phyloP scores from a whole-genome alignment of 768 basidiomycete species.

The Xerocomellus amylosporus region DNA sequence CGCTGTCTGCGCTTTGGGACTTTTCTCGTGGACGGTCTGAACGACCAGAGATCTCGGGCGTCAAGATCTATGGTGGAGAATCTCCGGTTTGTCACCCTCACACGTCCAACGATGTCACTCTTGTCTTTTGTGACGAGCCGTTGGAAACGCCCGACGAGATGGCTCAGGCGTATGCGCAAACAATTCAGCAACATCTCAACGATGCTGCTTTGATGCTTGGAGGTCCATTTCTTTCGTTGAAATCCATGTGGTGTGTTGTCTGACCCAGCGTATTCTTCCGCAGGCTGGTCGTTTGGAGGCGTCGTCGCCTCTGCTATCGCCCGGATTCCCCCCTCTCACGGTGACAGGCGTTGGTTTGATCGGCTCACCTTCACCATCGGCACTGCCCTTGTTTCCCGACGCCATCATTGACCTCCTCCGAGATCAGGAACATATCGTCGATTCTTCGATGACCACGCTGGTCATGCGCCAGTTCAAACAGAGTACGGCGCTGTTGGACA shows the following conservation, averaged over 20 bases:
- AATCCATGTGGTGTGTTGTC: not conserved
- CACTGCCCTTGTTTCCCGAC: conserved; percentile 51
- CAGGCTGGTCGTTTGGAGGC: conserved; percentile 81
- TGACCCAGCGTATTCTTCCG: not conserved
- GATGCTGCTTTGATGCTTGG: conserved; percentile 50
- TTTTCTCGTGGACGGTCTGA: conserved; percentile 9
- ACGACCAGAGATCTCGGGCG: not conserved
- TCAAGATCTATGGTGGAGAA: not conserved
- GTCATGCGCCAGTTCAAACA: conserved; percentile 49
- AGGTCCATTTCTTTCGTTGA: conserved; percentile 39
- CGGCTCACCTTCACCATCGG: conserved; percentile 60
- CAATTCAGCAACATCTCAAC: conserved; percentile 34
- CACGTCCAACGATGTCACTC: conserved; percentile 29
- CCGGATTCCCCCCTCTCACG: conserved; percentile 39
- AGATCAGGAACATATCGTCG: conserved; percentile 27
- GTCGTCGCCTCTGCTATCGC: conserved; percentile 67
- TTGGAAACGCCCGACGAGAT: conserved; percentile 54
- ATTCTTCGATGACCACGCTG: conserved; percentile 34
- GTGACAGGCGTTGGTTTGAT: conserved; percentile 63
- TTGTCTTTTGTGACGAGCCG: conserved; percentile 37
- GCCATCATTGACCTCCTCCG: conserved; percentile 49
- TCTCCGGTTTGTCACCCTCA: not conserved
- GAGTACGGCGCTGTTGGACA: conserved; percentile 45
- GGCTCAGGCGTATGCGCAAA: conserved; percentile 48
- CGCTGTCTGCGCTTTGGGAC: conserved; percentile 27